Percentiles rank a stretch among this genome's conserved stretches.
Evolutionary conservation across 306 rosid species (phyloP).

Genomic region (Fragaria ananassa): DNA sequence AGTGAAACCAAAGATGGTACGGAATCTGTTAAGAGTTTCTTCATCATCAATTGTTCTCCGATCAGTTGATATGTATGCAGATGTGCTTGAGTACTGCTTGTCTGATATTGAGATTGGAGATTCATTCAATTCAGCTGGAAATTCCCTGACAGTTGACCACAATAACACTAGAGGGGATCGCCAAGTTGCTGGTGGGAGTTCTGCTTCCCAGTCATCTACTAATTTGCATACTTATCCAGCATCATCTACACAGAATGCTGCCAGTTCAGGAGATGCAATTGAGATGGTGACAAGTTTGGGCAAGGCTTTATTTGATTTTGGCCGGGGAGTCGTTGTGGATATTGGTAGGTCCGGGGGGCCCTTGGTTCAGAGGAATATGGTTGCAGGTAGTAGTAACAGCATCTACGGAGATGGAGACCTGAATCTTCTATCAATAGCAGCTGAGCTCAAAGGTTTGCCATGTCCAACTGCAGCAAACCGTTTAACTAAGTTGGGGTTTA

Average conservation of each 20-base stretch:
- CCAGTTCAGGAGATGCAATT: conserved; percentile 95
- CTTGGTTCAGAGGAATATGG: conserved; percentile 39
- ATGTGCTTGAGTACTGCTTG: conserved; percentile 95
- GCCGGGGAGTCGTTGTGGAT: conserved; percentile 94
- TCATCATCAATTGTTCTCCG: conserved; percentile 60
- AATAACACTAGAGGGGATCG: conserved; percentile 29
- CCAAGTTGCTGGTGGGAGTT: conserved; percentile 39
- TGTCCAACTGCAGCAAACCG: conserved; percentile 79
- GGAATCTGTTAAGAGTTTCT: conserved; percentile 69
- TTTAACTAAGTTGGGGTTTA: conserved; percentile 59
- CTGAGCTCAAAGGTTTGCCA: conserved; percentile 88
- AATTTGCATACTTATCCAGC: conserved; percentile 40
- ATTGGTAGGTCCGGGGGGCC: conserved; percentile 83
- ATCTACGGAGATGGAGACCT: conserved; percentile 44
- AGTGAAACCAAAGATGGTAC: conserved; percentile 94
- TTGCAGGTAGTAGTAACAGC: conserved; percentile 33
- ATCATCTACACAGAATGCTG: conserved; percentile 47
- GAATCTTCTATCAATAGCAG: conserved; percentile 49
- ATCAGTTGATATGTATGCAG: conserved; percentile 82
- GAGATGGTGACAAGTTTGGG: conserved; percentile 97
- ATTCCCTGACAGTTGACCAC: conserved; percentile 32
- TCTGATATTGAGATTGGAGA: conserved; percentile 62
- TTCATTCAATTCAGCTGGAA: conserved; percentile 38
- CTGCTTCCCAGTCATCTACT: conserved; percentile 44
- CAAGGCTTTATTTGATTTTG: conserved; percentile 86